A percentile compares a stretch with the other conserved stretches of the same genome.
phyloP scores from a whole-genome alignment of 2,329 filamentous ascomycete genomes.

The Amauroascus verrucosus region DNA sequence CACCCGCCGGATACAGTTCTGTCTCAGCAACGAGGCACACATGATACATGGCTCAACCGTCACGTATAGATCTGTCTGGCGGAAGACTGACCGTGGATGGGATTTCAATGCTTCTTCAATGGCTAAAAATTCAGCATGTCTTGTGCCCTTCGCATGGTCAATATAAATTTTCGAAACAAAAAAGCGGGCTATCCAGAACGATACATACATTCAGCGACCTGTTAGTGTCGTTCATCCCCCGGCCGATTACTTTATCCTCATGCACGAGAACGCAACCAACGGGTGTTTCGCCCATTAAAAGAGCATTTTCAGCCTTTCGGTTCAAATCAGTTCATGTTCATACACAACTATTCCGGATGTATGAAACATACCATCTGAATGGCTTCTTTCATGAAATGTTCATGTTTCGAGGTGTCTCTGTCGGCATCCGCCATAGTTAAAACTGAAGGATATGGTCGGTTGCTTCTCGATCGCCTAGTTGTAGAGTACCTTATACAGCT shows the following conservation, averaged over 20 bases:
- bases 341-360: background rate
- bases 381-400: constrained; percentile 71
- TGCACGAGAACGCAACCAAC: constrained; percentile 92
- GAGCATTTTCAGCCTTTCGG: constrained; percentile 67
- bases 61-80: constrained; percentile 75
- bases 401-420: constrained; percentile 32
- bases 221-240: constrained; percentile 96
- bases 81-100: constrained; percentile 58
- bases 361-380: constrained; percentile 60
- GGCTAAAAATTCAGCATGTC: constrained; percentile 92
- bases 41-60: constrained; percentile 98
- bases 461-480: background rate
- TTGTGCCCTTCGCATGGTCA: constrained; percentile 57
- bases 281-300: constrained; percentile 80
- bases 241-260: constrained; percentile 65
- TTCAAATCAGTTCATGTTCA: background rate
- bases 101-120: constrained; percentile 55
- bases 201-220: constrained; percentile 56
- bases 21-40: constrained; percentile 86
- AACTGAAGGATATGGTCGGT: background rate
- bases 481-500: background rate
- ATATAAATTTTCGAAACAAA: background rate
- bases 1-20: constrained; percentile 77
- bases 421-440: background rate
- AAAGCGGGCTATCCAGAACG: background rate